A percentile compares a stretch with the other conserved stretches of the same genome.
These are phyloP conservation scores for Kazachstania africana DNA, from an alignment of 805 yeast genomes.

Conservation along the genomic window DNA sequence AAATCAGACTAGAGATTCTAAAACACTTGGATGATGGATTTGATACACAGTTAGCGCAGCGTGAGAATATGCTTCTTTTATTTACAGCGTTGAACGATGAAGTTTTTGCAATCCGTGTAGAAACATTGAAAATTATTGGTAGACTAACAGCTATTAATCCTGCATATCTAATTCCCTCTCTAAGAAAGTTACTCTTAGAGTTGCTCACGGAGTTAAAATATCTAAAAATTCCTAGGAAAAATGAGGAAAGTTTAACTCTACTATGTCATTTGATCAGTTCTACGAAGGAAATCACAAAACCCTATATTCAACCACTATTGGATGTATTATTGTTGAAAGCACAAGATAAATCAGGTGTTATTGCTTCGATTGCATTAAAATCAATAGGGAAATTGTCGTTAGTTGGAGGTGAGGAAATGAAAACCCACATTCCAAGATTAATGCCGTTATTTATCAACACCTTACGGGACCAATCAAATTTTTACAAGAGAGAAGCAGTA, in stretches of 20 bases:
- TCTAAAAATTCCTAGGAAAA: slow-evolving; percentile 56
- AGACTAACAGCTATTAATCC: slow-evolving; percentile 77
- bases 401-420: slow-evolving; percentile 78
- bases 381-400: slow-evolving; percentile 80
- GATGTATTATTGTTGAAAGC: slow-evolving; percentile 72
- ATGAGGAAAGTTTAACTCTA: slow-evolving; percentile 74
- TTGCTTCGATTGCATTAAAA: slow-evolving; percentile 68
- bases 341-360: slow-evolving; percentile 56
- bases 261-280: slow-evolving; percentile 61
- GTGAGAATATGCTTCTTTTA: slow-evolving; percentile 69
- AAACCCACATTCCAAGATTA: slow-evolving; percentile 53
- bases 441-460: slow-evolving; percentile 82
- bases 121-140: slow-evolving; percentile 68
- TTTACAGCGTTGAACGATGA: slow-evolving; percentile 88
- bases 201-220: slow-evolving; percentile 72
- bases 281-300: slow-evolving; percentile 68
- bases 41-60: slow-evolving; percentile 86
- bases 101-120: slow-evolving; percentile 63
- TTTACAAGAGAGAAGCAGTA: slow-evolving; percentile 77
- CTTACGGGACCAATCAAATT: slow-evolving; percentile 80
- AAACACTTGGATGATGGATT: slow-evolving; percentile 58
- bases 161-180: slow-evolving; percentile 85
- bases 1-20: slow-evolving; percentile 68
- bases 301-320: slow-evolving; percentile 80
- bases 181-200: slow-evolving; percentile 75